phyloP scores from a whole-genome alignment of 805 yeast genomes.

The Candida insectorum region DNA sequence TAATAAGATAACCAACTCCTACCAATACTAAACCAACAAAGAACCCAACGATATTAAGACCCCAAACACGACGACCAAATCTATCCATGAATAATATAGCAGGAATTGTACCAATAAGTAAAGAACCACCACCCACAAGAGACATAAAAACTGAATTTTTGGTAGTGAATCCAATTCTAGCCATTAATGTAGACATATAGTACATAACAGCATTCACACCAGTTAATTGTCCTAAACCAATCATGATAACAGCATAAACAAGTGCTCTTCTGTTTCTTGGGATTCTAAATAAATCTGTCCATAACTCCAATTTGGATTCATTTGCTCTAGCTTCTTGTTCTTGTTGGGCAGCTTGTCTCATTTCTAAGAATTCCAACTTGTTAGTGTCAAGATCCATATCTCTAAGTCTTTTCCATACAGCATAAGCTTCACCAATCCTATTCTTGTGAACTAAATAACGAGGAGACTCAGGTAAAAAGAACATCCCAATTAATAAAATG shows the following conservation, averaged over 20 bases:
- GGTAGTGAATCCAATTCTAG: conserved; percentile 49
- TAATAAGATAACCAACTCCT: conserved; percentile 53
- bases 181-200: conserved; percentile 47
- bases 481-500: conserved; percentile 35
- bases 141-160: conserved; percentile 62
- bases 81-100: conserved; percentile 58
- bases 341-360: conserved; percentile 37
- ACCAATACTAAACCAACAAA: conserved; percentile 60
- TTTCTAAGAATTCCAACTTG: conserved; percentile 34
- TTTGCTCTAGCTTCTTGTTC: conserved; percentile 36
- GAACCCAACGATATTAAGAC: conserved; percentile 54
- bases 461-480: conserved; percentile 46
- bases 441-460: conserved; percentile 35
- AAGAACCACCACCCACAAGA: conserved; percentile 64
- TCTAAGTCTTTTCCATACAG: conserved; percentile 9
- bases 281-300: conserved; percentile 50
- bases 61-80: conserved; percentile 61
- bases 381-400: conserved; percentile 11
- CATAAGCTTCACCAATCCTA: conserved; percentile 23
- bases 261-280: conserved; percentile 63
- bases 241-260: conserved; percentile 55
- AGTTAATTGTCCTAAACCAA: conserved; percentile 60
- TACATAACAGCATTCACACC: conserved; percentile 68
- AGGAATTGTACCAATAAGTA: conserved; percentile 62
- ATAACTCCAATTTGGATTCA: conserved; percentile 35